Percentiles rank a stretch among this genome's conserved stretches.
Conservation (phyloP, 2,329 filamentous ascomycete species). For the Teratosphaeria zuluensis region DNA sequence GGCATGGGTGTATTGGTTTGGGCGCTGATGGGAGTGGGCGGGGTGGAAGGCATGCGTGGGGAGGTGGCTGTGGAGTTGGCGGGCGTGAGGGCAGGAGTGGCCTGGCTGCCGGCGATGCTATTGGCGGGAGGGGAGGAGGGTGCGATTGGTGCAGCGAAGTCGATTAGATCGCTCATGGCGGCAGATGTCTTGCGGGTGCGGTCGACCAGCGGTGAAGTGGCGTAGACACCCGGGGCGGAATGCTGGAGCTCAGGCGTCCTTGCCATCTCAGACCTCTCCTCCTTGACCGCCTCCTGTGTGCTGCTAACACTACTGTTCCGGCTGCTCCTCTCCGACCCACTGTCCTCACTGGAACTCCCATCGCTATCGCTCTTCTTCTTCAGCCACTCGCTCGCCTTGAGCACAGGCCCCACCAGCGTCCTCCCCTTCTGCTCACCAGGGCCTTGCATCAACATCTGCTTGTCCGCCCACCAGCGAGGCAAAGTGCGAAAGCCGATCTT, state of each 20-base stretch:
- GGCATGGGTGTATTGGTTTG: not conserved
- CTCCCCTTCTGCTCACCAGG: slow-evolving; percentile 7
- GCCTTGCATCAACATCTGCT: slow-evolving; percentile 24
- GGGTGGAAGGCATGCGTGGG: not conserved
- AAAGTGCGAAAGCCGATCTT: slow-evolving; percentile 56
- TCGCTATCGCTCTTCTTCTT: slow-evolving; percentile 8
- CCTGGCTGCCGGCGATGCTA: not conserved
- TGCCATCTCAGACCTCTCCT: not conserved
- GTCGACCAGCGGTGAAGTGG: not conserved
- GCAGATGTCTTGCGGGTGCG: slow-evolving; percentile 10
- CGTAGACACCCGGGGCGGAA: not conserved
- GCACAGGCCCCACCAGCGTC: slow-evolving; percentile 5
- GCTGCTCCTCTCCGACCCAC: not conserved
- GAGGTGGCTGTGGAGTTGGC: not conserved
- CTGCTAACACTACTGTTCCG: not conserved
- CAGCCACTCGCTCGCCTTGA: slow-evolving; percentile 16
- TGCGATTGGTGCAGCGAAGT: slow-evolving; percentile 11
- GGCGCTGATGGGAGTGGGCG: not conserved
- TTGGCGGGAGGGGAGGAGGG: slow-evolving; percentile 4
- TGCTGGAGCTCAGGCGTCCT: not conserved
- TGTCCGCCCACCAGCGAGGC: slow-evolving; percentile 49
- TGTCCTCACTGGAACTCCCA: not conserved
- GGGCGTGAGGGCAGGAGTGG: not conserved
- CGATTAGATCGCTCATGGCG: slow-evolving; percentile 17
- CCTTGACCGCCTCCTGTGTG: not conserved